These are phyloP conservation scores for Lophiotrema nucula DNA, from an alignment of 495 filamentous ascomycete species.

Conservation along the genomic window DNA sequence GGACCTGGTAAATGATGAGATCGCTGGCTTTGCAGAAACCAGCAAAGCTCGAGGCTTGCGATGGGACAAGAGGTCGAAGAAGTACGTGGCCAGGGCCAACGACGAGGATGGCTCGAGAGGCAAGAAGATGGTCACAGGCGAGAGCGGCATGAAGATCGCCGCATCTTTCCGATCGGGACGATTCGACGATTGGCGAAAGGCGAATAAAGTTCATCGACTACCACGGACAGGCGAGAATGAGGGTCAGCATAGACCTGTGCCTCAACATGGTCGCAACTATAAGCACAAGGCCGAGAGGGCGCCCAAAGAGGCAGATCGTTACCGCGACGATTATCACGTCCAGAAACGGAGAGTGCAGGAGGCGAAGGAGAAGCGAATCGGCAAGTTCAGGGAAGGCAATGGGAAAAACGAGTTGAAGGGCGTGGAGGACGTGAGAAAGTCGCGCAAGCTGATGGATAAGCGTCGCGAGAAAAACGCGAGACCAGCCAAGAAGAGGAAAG, in stretches of 20 bases:
- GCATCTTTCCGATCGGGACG: slow-evolving; percentile 88
- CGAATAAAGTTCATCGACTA: slow-evolving; percentile 72
- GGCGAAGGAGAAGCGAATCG: slow-evolving; percentile 79
- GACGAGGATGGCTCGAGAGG: slow-evolving; percentile 92
- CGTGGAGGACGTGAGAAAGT: slow-evolving; percentile 81
- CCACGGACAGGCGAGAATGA: slow-evolving; percentile 83
- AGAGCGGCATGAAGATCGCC: slow-evolving; percentile 93
- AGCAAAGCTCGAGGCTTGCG: slow-evolving; percentile 68
- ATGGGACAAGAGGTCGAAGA: slow-evolving; percentile 96
- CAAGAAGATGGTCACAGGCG: slow-evolving; percentile 78
- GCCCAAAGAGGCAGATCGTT: slow-evolving; percentile 89
- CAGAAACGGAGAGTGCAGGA: slow-evolving; percentile 87
- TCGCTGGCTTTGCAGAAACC: slow-evolving; percentile 70
- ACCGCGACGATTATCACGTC: slow-evolving; percentile 80
- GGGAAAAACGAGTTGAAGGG: slow-evolving; percentile 76
- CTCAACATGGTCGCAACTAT: slow-evolving; percentile 52
- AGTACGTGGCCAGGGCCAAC: slow-evolving; percentile 86
- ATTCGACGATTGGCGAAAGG: slow-evolving; percentile 86
- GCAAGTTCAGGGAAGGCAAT: slow-evolving; percentile 64
- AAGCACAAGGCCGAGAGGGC: slow-evolving; percentile 80
- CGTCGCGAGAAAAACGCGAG: slow-evolving; percentile 85
- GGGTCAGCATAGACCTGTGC: slow-evolving; percentile 43
- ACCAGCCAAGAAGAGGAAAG: slow-evolving; percentile 64
- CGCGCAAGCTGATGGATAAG: slow-evolving; percentile 69
- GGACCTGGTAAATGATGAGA: slow-evolving; percentile 82